Evolutionary conservation across 2,329 filamentous ascomycete species (phyloP), one percentile per base, ranked within the genome.

Genomic region (Fusarium haematococcum): DNA sequence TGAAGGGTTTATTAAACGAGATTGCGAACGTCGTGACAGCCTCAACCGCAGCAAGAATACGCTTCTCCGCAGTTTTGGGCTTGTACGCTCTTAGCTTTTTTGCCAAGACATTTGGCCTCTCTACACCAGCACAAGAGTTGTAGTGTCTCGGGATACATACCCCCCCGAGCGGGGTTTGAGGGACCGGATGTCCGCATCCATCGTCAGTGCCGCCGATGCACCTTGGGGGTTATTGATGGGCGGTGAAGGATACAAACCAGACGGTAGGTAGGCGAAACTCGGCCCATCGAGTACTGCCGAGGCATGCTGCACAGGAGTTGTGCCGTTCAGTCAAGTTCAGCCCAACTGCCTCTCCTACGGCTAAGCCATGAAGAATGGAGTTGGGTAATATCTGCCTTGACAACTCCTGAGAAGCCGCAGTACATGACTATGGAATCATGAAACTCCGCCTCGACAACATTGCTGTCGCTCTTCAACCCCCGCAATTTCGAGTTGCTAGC

Each of bases 101-200:
- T 63, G 50, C 71, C 64, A 57, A 63, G 71, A 48, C 41, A 33
- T 52, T 52, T 48, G 43, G 48, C 25, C 48, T 52, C 48, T 52
- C 18, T 45, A 16, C 13, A 57, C 20, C 20, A 57, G 16, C 35
- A 45, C 18, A 30, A 32, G 14, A 30, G 45, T 9, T 30, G 62
- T 52, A 67, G 65, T 43, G 61, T 43, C 62, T 75, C 68, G 61
- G 71, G 45, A 66, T 54, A 30, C 56, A 20, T 67, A 35, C 69
- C 63, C 65, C 62, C 65, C 54, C 71, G 65, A 67, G 69, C 54
- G 69, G 71, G 70, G 48, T 30, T 52, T 10, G 6, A 20, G 18
- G 25, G 23, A 50, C 45, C 23, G 45, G 16, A 50, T 50, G 45
- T 52, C 25, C 48, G 25, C 10, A 30, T 32, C 48, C 48, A 52